phyloP scores from a whole-genome alignment of 2,329 filamentous ascomycete species.

The Clarireedia hainanense region DNA sequence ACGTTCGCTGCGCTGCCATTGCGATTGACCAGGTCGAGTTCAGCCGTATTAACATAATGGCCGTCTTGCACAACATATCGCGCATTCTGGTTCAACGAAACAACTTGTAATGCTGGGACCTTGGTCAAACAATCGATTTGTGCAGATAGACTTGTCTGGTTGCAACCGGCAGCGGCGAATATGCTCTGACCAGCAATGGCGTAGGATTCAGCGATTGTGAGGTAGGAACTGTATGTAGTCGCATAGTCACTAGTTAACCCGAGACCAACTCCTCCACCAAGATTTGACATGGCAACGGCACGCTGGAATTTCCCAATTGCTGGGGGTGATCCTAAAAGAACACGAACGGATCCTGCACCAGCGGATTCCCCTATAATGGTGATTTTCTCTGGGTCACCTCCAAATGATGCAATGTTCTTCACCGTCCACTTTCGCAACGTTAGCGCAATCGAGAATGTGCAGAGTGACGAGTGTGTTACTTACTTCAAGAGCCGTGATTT shows the following conservation, averaged over 20 bases:
- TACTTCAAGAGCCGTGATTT: conserved; percentile 39
- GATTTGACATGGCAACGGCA: conserved; percentile 42
- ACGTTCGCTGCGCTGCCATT: conserved; percentile 40
- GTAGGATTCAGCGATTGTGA: conserved; percentile 43
- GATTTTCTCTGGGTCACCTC: conserved; percentile 39
- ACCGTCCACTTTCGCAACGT: conserved; percentile 36
- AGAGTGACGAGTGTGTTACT: not conserved
- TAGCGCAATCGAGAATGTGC: not conserved
- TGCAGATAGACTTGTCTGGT: conserved; percentile 31
- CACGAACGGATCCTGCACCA: conserved; percentile 41
- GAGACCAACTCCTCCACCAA: conserved; percentile 42
- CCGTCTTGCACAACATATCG: conserved; percentile 48
- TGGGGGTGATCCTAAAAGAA: conserved; percentile 39
- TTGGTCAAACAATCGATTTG: conserved; percentile 40
- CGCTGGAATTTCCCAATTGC: conserved; percentile 40
- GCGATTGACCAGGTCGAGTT: conserved; percentile 36
- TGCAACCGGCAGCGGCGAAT: conserved; percentile 41
- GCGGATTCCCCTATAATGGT: conserved; percentile 44
- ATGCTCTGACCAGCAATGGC: conserved; percentile 39
- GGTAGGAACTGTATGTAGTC: conserved; percentile 46
- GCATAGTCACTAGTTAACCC: conserved; percentile 41
- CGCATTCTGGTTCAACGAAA: conserved; percentile 34
- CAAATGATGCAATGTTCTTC: conserved; percentile 37
- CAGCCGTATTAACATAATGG: conserved; percentile 39
- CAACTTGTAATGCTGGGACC: conserved; percentile 33